Conservation (phyloP, 257 asterid species). For the Voacanga thouarsii region DNA sequence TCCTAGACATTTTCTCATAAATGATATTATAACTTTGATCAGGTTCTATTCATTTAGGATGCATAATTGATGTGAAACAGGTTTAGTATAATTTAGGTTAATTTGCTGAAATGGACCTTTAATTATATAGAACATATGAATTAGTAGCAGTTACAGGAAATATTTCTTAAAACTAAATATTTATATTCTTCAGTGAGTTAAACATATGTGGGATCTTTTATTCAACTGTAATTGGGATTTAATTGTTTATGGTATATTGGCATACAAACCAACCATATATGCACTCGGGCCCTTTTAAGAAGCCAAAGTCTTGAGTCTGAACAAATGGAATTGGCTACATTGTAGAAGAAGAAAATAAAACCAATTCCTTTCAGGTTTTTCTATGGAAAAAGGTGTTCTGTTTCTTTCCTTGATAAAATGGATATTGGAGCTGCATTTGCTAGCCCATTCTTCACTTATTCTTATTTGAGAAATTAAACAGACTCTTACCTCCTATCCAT, state of each 20-base stretch:
- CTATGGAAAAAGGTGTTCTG: neutral
- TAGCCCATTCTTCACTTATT: too few species aligned
- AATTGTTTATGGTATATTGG: neutral
- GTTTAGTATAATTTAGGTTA: neutral
- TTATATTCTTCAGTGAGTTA: neutral
- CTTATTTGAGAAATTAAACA: too few species aligned
- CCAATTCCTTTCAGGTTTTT: neutral
- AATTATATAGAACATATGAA: neutral
- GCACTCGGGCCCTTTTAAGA: neutral
- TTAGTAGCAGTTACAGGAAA: neutral
- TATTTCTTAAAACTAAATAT: neutral
- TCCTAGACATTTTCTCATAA: neutral
- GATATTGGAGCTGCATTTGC: neutral
- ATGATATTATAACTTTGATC: neutral
- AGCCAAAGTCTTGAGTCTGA: neutral
- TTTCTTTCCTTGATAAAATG: too few species aligned
- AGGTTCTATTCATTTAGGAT: neutral
- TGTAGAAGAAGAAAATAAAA: neutral
- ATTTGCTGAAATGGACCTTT: neutral
- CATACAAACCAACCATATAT: neutral
- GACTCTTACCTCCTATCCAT: neutral
- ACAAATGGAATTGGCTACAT: neutral
- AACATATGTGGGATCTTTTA: too few species aligned
- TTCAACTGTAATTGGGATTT: neutral
- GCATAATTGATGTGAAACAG: neutral